phyloP scores from a whole-genome alignment of 768 basidiomycete genomes.

The Heimioporus sp. region DNA sequence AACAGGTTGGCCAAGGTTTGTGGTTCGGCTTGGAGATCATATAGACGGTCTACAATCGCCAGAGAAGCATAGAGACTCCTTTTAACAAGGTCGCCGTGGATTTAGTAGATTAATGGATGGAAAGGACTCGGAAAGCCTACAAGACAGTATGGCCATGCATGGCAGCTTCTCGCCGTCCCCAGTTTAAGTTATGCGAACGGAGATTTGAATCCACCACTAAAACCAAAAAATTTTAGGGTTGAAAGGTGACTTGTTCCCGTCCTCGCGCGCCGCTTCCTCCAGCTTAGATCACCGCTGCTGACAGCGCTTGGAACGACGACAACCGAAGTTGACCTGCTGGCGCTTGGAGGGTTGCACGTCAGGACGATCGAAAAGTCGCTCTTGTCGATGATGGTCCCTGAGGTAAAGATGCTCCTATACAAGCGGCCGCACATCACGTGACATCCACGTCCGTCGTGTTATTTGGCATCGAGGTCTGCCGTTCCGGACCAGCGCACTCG shows the following conservation, averaged over 20 bases:
- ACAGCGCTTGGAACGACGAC: slow-evolving; percentile 69
- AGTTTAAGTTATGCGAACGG: no score
- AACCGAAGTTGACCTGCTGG: slow-evolving; percentile 53
- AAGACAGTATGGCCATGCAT: no score
- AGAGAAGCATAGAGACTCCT: no score
- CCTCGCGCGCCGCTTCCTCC: background rate
- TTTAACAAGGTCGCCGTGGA: no score
- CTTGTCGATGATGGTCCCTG: slow-evolving; percentile 83
- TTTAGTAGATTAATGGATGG: no score
- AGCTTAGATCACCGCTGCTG: slow-evolving; percentile 6
- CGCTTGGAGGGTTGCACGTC: slow-evolving; percentile 55
- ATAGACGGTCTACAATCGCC: no score
- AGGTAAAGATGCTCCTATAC: slow-evolving; percentile 53
- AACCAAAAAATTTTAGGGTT: no score
- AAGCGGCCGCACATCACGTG: slow-evolving; percentile 45
- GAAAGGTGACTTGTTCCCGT: slow-evolving; percentile 48
- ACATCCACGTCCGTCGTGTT: slow-evolving; percentile 71
- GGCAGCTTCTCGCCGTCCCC: no score
- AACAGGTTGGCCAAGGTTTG: no score
- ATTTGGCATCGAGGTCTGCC: slow-evolving; percentile 83
- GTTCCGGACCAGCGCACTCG: background rate
- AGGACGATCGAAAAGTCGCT: slow-evolving; percentile 72
- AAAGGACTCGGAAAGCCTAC: no score
- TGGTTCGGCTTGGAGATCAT: no score
- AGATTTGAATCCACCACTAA: no score